phyloP scores from a whole-genome alignment of 352 stramenopile genomes.

The Thalassiosira hispida region DNA sequence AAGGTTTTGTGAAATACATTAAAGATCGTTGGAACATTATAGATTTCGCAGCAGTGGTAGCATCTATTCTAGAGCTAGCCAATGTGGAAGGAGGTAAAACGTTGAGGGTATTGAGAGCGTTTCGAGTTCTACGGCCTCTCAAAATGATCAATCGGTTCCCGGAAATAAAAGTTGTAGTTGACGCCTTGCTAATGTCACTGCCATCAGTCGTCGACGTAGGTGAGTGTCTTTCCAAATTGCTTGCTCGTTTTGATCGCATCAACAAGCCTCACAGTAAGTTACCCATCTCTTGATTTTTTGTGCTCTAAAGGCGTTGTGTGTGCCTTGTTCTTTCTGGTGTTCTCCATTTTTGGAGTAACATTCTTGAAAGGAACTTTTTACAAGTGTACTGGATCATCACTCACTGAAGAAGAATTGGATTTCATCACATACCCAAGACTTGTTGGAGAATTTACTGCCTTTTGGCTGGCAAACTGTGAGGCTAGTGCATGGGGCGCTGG shows the following conservation, averaged over 20 bases:
- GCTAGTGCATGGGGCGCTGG: constrained; percentile 23
- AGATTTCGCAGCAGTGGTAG: constrained; percentile 48
- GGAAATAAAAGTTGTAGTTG: constrained; percentile 71
- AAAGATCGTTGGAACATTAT: constrained; percentile 58
- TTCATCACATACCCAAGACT: constrained; percentile 44
- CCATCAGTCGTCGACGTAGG: constrained; percentile 84
- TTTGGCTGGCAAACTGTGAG: constrained; percentile 12
- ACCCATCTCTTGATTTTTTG: constrained; percentile 49
- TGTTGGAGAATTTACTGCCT: constrained; percentile 24
- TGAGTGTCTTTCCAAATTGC: constrained; percentile 3
- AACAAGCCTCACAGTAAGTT: background rate
- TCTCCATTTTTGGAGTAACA: constrained; percentile 93
- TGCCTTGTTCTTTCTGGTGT: constrained; percentile 93
- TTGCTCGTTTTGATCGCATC: background rate
- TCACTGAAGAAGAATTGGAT: constrained; percentile 44
- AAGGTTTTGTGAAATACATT: constrained; percentile 80
- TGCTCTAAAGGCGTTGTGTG: constrained; percentile 86
- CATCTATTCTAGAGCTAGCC: constrained; percentile 53
- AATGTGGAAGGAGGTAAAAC: constrained; percentile 50
- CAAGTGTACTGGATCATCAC: constrained; percentile 84
- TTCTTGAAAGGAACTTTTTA: constrained; percentile 93
- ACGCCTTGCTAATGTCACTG: constrained; percentile 69
- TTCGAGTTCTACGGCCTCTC: constrained; percentile 90
- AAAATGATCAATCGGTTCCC: constrained; percentile 76
- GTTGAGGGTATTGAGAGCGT: constrained; percentile 69